A percentile compares a stretch with the other conserved stretches of the same genome.
These are phyloP conservation scores for Betula pendula DNA, from an alignment of 306 rosid species.

Conservation along the genomic window DNA sequence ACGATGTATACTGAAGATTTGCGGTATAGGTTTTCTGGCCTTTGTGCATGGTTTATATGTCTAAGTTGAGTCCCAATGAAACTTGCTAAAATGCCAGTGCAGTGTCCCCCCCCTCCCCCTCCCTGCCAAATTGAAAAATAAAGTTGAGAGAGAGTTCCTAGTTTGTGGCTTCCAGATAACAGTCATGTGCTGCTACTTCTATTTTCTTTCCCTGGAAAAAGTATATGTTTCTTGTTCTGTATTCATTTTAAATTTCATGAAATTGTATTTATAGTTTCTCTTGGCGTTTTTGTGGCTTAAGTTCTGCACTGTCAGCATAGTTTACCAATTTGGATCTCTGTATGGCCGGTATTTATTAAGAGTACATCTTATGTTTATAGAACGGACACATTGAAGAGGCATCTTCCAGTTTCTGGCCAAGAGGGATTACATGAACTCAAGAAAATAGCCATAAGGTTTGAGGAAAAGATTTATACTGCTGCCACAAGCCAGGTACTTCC, in stretches of 20 bases:
- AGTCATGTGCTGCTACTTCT: not conserved
- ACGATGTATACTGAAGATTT: too few relatives aligned
- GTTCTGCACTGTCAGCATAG: not conserved
- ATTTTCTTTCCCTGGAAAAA: not conserved
- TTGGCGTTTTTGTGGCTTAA: not conserved
- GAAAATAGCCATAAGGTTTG: conserved; percentile 74
- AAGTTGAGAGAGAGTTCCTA: too few relatives aligned
- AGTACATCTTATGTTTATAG: conserved; percentile 32
- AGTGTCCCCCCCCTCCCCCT: too few relatives aligned
- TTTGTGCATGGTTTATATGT: too few relatives aligned
- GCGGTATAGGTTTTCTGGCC: too few relatives aligned
- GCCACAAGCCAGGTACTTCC: conserved; percentile 65
- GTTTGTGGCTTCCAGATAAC: not conserved
- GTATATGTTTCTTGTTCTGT: not conserved
- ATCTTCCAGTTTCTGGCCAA: conserved; percentile 58
- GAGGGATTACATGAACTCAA: conserved; percentile 62
- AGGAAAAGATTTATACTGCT: conserved; percentile 66
- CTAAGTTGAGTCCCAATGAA: too few relatives aligned
- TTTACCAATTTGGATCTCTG: not conserved
- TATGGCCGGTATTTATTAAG: not conserved
- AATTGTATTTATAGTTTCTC: not conserved
- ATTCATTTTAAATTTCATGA: not conserved
- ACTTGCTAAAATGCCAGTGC: too few relatives aligned
- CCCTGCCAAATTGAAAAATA: too few relatives aligned
- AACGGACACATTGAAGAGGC: conserved; percentile 70